Conservation (phyloP, 1,284 basidiomycete genomes). For the Wallemia ichthyophaga region DNA sequence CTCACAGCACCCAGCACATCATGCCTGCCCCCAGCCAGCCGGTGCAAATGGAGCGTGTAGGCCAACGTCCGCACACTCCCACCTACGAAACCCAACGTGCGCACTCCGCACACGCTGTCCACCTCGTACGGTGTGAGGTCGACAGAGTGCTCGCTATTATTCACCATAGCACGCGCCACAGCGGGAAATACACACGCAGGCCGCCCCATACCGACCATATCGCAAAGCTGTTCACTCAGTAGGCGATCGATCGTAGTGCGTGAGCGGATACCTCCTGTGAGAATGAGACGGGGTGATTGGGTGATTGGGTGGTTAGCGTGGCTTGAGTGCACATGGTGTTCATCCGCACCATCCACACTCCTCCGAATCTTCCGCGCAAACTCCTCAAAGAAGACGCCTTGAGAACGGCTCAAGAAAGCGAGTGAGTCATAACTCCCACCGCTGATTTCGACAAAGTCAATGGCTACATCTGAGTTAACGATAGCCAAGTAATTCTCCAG, state of each 20-base stretch:
- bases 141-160: neutral
- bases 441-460: slow-evolving; percentile 13
- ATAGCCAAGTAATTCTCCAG: neutral
- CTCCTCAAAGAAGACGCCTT: neutral
- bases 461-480: neutral
- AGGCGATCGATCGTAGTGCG: slow-evolving; percentile 11
- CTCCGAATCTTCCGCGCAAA: neutral
- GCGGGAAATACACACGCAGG: slow-evolving; percentile 12
- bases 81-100: neutral
- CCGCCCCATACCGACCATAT: slow-evolving; percentile 14
- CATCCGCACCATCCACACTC: too few relatives aligned
- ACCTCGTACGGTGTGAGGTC: neutral
- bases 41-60: neutral
- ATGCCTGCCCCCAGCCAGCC: neutral
- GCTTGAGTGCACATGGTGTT: too few relatives aligned
- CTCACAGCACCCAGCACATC: too few relatives aligned
- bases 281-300: slow-evolving; percentile 13
- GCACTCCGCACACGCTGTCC: neutral
- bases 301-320: too few relatives aligned
- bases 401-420: slow-evolving; percentile 4
- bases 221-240: slow-evolving; percentile 10
- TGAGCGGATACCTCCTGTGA: slow-evolving; percentile 14
- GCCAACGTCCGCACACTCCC: neutral
- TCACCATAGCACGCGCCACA: slow-evolving; percentile 9
- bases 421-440: slow-evolving; percentile 15